phyloP scores from a whole-genome alignment of 176 grass and related monocot genomes.

The Eleusine coracana region DNA sequence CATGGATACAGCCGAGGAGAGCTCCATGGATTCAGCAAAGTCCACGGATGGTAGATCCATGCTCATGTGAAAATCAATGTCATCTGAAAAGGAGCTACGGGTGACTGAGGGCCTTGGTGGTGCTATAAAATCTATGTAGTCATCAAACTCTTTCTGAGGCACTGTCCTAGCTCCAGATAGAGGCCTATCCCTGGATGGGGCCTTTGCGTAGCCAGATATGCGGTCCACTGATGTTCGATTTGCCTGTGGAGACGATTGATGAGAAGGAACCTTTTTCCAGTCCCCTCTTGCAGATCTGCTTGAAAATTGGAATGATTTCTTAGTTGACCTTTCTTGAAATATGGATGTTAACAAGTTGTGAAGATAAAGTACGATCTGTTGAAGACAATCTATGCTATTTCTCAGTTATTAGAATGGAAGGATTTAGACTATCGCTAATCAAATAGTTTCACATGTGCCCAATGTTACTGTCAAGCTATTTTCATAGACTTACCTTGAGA shows the following conservation, averaged over 20 bases:
- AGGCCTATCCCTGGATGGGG: conserved; percentile 52
- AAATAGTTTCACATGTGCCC: conserved; percentile 6
- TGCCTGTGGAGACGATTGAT: conserved; percentile 49
- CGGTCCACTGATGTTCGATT: conserved; percentile 49
- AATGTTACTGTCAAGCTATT: conserved; percentile 3
- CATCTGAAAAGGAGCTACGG: conserved; percentile 62
- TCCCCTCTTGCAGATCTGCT: conserved; percentile 39
- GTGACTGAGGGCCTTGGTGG: conserved; percentile 58
- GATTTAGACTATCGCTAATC: conserved; percentile 16
- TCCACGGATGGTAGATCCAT: conserved; percentile 67
- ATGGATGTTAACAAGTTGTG: conserved; percentile 8
- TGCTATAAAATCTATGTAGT: conserved; percentile 61
- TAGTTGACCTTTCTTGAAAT: neutral
- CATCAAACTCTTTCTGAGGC: conserved; percentile 55
- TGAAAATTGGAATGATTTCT: conserved; percentile 7
- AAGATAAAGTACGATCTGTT: conserved; percentile 12
- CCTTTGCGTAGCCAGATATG: conserved; percentile 39
- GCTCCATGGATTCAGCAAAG: conserved; percentile 59
- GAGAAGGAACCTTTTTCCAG: conserved; percentile 52
- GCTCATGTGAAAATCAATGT: conserved; percentile 59
- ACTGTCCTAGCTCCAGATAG: conserved; percentile 54
- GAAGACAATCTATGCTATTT: conserved; percentile 19
- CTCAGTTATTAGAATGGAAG: neutral
- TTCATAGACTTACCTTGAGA: conserved; percentile 51
- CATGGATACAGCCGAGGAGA: conserved; percentile 48